A percentile compares a stretch with the other conserved stretches of the same genome.
Evolutionary conservation across 2,329 filamentous ascomycete genomes (phyloP).

Genomic region (Trichoderma sp.): DNA sequence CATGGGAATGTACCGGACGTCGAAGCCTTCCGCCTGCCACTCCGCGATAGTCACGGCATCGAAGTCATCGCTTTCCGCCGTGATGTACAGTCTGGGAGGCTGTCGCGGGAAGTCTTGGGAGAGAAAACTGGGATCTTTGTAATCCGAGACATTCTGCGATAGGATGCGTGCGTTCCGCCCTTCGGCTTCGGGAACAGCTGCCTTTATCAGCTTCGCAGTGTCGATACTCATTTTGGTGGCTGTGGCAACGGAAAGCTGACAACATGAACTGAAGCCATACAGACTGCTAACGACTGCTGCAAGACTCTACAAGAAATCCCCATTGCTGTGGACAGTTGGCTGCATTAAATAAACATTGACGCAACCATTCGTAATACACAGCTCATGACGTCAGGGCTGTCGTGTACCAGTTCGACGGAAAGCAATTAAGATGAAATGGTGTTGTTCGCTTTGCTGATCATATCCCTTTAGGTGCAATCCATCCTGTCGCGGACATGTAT

Average conservation of each 20-base stretch:
- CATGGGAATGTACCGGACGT: constrained; percentile 48
- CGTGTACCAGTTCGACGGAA: background rate
- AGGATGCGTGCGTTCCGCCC: constrained; percentile 39
- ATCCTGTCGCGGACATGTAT: too few relatives aligned
- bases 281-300: too few relatives aligned
- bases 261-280: background rate
- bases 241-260: background rate
- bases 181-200: constrained; percentile 38
- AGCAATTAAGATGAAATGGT: background rate
- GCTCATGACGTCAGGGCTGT: constrained; percentile 16
- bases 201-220: constrained; percentile 38
- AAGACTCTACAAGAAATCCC: background rate
- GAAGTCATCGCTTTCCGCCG: constrained; percentile 48
- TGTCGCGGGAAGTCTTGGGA: constrained; percentile 45
- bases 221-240: constrained; percentile 35
- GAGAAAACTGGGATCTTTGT: constrained; percentile 48
- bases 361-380: constrained; percentile 20
- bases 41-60: constrained; percentile 43
- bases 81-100: constrained; percentile 47
- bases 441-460: constrained; percentile 13
- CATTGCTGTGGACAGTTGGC: background rate
- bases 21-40: constrained; percentile 49
- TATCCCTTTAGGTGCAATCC: background rate
- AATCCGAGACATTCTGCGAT: constrained; percentile 41
- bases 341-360: background rate